Percentiles rank a stretch among this genome's conserved stretches.
phyloP scores from a whole-genome alignment of 768 basidiomycete species.

The Infundibulicybe gibba region DNA sequence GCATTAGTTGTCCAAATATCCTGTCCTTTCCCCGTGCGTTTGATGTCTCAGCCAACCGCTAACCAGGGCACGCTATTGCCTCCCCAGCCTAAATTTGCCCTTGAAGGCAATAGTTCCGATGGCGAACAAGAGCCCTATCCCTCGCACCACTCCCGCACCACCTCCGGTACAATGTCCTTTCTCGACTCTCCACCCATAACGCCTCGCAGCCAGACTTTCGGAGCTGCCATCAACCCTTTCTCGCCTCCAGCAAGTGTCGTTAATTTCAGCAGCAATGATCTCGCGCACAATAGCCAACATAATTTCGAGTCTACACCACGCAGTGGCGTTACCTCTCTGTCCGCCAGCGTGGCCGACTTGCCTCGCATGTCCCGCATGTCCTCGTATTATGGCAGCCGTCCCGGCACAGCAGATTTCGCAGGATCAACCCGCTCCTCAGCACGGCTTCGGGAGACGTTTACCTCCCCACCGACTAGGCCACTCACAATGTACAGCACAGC shows the following conservation, averaged over 20 bases:
- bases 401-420: conserved; percentile 22
- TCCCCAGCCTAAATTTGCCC: conserved; percentile 26
- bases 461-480: conserved; percentile 55
- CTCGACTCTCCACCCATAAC: conserved; percentile 36
- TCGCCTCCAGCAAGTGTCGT: conserved; percentile 49
- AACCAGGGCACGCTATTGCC: conserved; percentile 25
- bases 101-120: conserved; percentile 23
- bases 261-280: conserved; percentile 34
- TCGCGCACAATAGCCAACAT: conserved; percentile 14
- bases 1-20: neutral
- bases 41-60: conserved; percentile 15
- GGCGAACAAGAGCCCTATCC: conserved; percentile 19
- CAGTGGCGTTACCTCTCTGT: conserved; percentile 32
- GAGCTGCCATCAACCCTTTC: conserved; percentile 39
- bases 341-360: conserved; percentile 41
- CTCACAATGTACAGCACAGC: conserved; percentile 50
- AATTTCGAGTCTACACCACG: conserved; percentile 31
- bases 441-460: conserved; percentile 52
- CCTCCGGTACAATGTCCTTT: conserved; percentile 24
- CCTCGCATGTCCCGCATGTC: conserved; percentile 31
- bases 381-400: conserved; percentile 33
- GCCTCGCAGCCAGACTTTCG: conserved; percentile 35
- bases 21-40: too few species aligned
- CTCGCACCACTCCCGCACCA: conserved; percentile 29
- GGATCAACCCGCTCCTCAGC: conserved; percentile 31